phyloP scores from a whole-genome alignment of 805 yeast genomes.

The Saturnispora hagleri region DNA sequence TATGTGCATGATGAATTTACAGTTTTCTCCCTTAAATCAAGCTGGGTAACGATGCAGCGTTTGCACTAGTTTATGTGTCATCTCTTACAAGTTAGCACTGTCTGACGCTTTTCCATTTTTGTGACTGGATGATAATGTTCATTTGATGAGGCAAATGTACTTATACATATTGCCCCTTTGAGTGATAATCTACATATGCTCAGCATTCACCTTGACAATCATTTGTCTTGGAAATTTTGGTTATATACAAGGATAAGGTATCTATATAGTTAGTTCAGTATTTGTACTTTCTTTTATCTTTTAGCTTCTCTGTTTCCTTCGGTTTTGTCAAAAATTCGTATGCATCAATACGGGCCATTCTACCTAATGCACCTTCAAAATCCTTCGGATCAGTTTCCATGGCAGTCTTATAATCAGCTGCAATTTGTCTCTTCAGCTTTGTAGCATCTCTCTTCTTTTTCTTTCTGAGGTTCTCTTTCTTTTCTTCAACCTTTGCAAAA shows the following conservation, averaged over 20 bases:
- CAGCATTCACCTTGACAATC: neutral
- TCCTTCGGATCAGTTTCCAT: conserved; percentile 18
- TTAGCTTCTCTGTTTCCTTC: conserved; percentile 20
- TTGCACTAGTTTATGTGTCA: neutral
- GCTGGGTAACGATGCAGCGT: neutral
- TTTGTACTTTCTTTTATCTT: conserved; percentile 15
- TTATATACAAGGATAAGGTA: neutral
- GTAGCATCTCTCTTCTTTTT: conserved; percentile 21
- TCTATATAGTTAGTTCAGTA: conserved; percentile 7
- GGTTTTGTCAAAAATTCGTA: conserved; percentile 21
- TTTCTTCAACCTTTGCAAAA: conserved; percentile 27
- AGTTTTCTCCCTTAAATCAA: neutral
- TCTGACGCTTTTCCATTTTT: conserved; percentile 5
- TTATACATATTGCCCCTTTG: conserved; percentile 1
- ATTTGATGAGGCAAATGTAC: neutral
- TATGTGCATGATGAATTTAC: neutral
- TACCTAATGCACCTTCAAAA: conserved; percentile 16
- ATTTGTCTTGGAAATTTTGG: neutral
- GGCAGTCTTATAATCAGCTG: conserved; percentile 19
- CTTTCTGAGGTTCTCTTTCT: conserved; percentile 23
- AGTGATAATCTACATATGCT: neutral
- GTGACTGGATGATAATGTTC: neutral
- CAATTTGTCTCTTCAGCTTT: conserved; percentile 18
- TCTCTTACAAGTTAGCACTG: conserved; percentile 10
- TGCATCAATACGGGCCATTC: conserved; percentile 23